Conservation (phyloP, 2,329 filamentous ascomycete genomes). For the Colletotrichum eleusines region DNA sequence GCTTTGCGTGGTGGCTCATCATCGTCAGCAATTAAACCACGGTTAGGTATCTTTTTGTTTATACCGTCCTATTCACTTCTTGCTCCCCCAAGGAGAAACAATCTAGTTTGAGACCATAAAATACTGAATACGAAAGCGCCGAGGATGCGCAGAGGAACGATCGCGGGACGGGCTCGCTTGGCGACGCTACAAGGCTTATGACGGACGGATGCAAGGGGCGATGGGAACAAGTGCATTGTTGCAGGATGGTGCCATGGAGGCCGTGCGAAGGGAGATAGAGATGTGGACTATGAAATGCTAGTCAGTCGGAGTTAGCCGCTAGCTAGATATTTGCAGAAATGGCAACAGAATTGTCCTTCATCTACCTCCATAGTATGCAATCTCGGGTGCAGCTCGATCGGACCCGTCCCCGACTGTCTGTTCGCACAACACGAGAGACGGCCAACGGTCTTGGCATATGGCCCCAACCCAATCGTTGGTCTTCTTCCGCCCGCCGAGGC, state of each 20-base stretch:
- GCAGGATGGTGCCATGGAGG: not conserved
- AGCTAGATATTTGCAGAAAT: not conserved
- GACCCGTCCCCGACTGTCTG: conserved; percentile 2
- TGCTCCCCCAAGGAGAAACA: not conserved
- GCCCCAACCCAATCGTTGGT: not conserved
- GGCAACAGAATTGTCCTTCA: no score
- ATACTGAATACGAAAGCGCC: not conserved
- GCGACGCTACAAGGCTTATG: conserved; percentile 22
- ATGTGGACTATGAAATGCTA: not conserved
- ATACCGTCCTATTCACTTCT: conserved; percentile 7
- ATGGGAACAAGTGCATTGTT: conserved; percentile 19
- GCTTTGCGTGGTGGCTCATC: conserved; percentile 3
- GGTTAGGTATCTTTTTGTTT: not conserved
- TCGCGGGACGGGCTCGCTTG: conserved; percentile 18
- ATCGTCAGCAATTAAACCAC: not conserved
- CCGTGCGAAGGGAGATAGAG: conserved; percentile 9
- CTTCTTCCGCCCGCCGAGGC: not conserved
- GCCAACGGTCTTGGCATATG: conserved; percentile 23
- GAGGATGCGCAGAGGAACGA: conserved; percentile 20
- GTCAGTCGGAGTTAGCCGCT: not conserved
- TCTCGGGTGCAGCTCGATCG: conserved; percentile 13
- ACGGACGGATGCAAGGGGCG: conserved; percentile 21
- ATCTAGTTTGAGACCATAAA: not conserved
- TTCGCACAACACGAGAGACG: conserved; percentile 12
- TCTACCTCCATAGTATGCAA: conserved; percentile 17